Conservation (phyloP, 2,329 filamentous ascomycete genomes). For the Aspergillus ochraceus region DNA sequence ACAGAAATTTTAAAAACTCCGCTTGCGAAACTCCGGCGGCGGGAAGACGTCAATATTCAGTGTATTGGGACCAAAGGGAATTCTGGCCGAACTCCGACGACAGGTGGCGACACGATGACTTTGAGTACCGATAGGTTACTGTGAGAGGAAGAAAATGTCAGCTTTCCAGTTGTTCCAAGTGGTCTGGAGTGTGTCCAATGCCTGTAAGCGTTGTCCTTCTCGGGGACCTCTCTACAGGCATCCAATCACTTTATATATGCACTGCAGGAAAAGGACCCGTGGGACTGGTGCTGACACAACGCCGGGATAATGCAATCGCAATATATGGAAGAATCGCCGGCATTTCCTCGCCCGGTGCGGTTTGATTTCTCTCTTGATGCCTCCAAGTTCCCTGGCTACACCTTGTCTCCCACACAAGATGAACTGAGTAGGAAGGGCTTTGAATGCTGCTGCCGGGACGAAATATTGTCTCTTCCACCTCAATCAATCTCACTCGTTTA, state of each 20-base stretch:
- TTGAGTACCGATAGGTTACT: background rate
- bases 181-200: background rate
- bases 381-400: background rate
- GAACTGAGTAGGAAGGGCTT: background rate
- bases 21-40: slow-evolving; percentile 19
- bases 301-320: background rate
- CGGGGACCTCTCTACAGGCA: background rate
- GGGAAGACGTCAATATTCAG: background rate
- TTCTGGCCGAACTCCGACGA: slow-evolving; percentile 1
- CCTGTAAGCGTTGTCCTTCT: background rate
- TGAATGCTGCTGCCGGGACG: background rate
- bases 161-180: background rate
- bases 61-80: background rate
- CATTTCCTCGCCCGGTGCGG: background rate
- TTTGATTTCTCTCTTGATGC: background rate
- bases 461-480: background rate
- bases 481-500: background rate
- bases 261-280: background rate
- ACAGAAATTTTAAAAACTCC: slow-evolving; percentile 10
- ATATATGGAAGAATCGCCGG: background rate
- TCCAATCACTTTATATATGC: background rate
- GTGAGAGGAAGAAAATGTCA: background rate
- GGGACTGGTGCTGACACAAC: background rate
- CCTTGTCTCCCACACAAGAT: background rate
- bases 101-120: background rate